Conservation (phyloP, 495 filamentous ascomycete genomes). For the Physcia stellaris region DNA sequence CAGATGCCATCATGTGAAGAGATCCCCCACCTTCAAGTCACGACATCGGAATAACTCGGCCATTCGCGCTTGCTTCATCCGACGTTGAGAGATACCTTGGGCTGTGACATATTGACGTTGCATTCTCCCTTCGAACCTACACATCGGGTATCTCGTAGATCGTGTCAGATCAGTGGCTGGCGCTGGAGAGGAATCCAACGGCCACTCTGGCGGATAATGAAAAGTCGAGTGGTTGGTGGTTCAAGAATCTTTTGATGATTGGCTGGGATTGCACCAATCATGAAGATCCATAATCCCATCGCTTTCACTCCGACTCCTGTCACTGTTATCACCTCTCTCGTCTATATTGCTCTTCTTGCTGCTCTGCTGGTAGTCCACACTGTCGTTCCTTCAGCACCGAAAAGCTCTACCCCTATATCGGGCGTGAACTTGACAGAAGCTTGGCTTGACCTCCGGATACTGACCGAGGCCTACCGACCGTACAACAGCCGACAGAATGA, state of each 20-base stretch:
- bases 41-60: too few relatives aligned
- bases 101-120: not conserved
- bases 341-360: constrained; percentile 57
- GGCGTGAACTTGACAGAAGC: constrained; percentile 71
- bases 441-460: constrained; percentile 65
- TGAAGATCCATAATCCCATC: constrained; percentile 35
- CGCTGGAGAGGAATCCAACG: not conserved
- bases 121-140: too few relatives aligned
- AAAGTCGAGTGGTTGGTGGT: not conserved
- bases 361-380: constrained; percentile 62
- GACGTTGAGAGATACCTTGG: too few relatives aligned
- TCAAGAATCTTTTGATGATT: not conserved
- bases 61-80: too few relatives aligned
- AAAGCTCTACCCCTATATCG: constrained; percentile 31
- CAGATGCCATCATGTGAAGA: too few relatives aligned
- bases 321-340: constrained; percentile 52
- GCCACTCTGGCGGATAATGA: not conserved
- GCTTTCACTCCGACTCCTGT: constrained; percentile 55
- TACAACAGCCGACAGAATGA: constrained; percentile 81
- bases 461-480: constrained; percentile 72
- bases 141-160: not conserved
- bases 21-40: too few relatives aligned
- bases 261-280: constrained; percentile 1
- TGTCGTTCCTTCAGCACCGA: constrained; percentile 57
- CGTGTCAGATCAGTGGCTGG: not conserved